Evolutionary conservation across 495 filamentous ascomycete genomes (phyloP), one percentile per base, ranked within the genome.

Genomic region (Hypoxylon fragiforme): DNA sequence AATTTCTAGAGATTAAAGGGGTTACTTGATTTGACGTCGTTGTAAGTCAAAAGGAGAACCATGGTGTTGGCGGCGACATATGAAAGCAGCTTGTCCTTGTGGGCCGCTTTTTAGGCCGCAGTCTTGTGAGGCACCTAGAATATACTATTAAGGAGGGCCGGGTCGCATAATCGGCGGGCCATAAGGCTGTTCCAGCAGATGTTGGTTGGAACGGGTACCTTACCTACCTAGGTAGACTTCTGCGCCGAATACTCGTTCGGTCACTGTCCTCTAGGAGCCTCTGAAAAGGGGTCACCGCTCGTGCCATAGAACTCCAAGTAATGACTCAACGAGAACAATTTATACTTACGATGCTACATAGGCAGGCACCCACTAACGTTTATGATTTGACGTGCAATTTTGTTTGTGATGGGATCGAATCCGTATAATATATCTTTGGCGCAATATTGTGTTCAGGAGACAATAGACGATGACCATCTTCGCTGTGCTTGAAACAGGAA

Each of bases 171-270:
- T 13, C 16, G 15, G 31, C 36, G 53, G 58, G 43, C 52, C 48
- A 34, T 62, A 62, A 62, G 58, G 58, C 58, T 62, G 58, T 57
- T 35, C 36, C 22, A 46, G 11, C 7, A 44, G 26, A 45, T 32
- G 52, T 62, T 62, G 52, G 58, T 57, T 56, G 52, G 38, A 28
- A 34, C 1, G 9, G 16, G 32, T n/a, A n/a, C n/a, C n/a, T n/a
- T n/a, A n/a, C n/a, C n/a, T n/a, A n/a, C n/a, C n/a, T n/a, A 44
- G 44, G 42, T 50, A 5, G 31, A 36, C n/a, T 24, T 14, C 42
- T 50, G 47, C 38, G 16, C 45, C 26, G 37, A 40, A 47, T 31
- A 18, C 50, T 41, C 18, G 45, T 16, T 44, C 9, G 24, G 16
- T 38, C 39, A 14, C 43, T 35, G 14, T 21, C 21, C n/a, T 44